phyloP scores from a whole-genome alignment of 176 grass and related monocot genomes.

The Oryza longistaminata region DNA sequence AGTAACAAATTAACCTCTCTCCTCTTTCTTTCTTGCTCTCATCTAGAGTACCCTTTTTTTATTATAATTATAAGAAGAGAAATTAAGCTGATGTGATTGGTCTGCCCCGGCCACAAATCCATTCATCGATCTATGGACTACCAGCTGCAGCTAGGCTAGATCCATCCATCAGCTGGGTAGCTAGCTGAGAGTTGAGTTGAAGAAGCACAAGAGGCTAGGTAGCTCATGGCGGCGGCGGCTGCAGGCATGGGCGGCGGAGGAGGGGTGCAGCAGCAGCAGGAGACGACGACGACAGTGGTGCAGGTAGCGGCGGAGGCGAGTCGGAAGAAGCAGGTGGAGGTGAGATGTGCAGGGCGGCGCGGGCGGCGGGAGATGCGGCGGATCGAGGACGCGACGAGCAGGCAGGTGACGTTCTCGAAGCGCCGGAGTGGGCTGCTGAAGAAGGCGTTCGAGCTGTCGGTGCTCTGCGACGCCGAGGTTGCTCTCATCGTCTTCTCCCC shows the following conservation, averaged over 20 bases:
- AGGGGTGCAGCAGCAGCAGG: neutral
- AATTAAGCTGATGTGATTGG: too few species aligned
- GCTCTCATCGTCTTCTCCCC: slow-evolving; percentile 79
- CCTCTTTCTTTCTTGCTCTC: too few species aligned
- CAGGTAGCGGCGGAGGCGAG: neutral
- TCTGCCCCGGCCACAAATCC: neutral
- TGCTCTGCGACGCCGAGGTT: slow-evolving; percentile 89
- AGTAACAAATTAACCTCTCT: slow-evolving; percentile 38
- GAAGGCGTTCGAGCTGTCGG: slow-evolving; percentile 84
- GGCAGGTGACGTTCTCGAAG: slow-evolving; percentile 89
- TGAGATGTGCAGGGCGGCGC: neutral
- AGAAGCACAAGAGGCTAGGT: too few species aligned
- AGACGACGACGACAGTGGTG: neutral
- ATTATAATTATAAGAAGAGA: too few species aligned
- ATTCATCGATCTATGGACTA: neutral
- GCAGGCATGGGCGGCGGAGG: too few species aligned
- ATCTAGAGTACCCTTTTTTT: too few species aligned
- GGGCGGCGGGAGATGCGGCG: slow-evolving; percentile 77
- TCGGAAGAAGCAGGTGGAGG: neutral
- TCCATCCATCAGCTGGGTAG: neutral
- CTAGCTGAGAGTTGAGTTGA: neutral
- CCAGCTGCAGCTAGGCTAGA: neutral
- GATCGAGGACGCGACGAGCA: slow-evolving; percentile 79
- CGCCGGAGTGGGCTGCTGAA: slow-evolving; percentile 72
- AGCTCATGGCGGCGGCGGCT: too few species aligned